These are phyloP conservation scores for Chaetomium olivaceum DNA, from an alignment of 2,329 filamentous ascomycete genomes.

Conservation along the genomic window DNA sequence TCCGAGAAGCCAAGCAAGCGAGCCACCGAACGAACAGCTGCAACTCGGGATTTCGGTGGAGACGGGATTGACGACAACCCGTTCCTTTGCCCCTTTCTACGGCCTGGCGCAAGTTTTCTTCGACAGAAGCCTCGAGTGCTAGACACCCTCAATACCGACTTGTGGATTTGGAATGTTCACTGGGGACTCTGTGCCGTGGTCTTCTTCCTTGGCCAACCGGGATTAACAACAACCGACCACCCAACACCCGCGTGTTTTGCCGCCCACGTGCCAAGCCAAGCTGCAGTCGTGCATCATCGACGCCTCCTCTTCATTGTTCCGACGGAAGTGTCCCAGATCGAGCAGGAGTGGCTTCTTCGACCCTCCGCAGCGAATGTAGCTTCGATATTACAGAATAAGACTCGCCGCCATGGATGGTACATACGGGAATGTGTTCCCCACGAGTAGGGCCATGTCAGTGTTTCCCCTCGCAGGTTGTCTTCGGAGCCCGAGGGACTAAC, in stretches of 20 bases:
- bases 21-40: background rate
- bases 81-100: background rate
- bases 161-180: background rate
- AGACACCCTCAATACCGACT: background rate
- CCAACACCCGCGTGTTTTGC: conserved; percentile 17
- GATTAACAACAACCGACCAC: background rate
- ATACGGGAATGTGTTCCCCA: conserved; percentile 37
- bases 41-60: conserved; percentile 9
- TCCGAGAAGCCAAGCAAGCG: background rate
- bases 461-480: background rate
- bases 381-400: conserved; percentile 10
- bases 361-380: conserved; percentile 8
- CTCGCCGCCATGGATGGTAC: conserved; percentile 35
- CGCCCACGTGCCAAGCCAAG: conserved; percentile 14
- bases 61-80: conserved; percentile 8
- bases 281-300: conserved; percentile 12
- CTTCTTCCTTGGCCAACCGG: background rate
- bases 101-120: background rate
- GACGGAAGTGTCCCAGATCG: background rate
- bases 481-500: conserved; percentile 10
- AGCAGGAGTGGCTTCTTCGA: background rate
- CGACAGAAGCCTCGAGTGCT: background rate
- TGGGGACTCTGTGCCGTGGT: background rate
- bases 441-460: conserved; percentile 33
- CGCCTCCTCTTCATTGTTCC: background rate